Evolutionary conservation across 108 stramenopile species (phyloP).

Genomic region (Aurantiochytrium sp.): DNA sequence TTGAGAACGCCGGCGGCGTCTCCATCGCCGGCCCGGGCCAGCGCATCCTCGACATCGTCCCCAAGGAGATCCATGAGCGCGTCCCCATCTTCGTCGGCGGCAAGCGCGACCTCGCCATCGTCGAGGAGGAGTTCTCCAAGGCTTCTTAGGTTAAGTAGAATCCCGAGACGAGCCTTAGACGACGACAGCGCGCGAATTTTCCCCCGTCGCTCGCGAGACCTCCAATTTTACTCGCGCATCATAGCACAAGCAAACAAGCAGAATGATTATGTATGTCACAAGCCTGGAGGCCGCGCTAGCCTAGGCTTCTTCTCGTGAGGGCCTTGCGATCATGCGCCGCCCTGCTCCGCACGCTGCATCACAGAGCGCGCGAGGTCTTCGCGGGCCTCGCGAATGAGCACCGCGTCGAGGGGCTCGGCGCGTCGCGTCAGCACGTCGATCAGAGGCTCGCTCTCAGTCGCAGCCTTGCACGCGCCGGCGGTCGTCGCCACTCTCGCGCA

Average conservation of each 20-base stretch:
- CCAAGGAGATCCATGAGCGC: conserved; percentile 85
- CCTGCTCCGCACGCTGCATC: background rate
- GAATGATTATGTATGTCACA: too few species aligned
- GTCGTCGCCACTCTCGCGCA: background rate
- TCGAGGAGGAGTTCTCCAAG: conserved; percentile 72
- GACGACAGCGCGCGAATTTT: too few species aligned
- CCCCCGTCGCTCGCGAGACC: too few species aligned
- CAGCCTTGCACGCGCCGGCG: background rate
- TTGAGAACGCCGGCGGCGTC: conserved; percentile 93
- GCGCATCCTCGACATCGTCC: conserved; percentile 82
- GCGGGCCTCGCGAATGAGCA: background rate
- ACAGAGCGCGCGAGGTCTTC: background rate
- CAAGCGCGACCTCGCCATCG: conserved; percentile 76
- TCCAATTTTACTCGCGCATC: too few species aligned
- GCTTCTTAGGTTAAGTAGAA: too few species aligned
- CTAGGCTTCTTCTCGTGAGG: too few species aligned
- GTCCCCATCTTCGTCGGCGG: conserved; percentile 95
- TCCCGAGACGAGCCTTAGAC: too few species aligned
- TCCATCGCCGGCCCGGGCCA: conserved; percentile 75
- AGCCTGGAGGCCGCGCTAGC: too few species aligned
- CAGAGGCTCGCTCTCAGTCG: background rate
- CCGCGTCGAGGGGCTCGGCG: background rate
- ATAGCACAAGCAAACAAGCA: too few species aligned
- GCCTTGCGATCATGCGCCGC: too few species aligned
- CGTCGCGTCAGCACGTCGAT: background rate